phyloP scores from a whole-genome alignment of 257 asterid species.

The Jasminum sambac region DNA sequence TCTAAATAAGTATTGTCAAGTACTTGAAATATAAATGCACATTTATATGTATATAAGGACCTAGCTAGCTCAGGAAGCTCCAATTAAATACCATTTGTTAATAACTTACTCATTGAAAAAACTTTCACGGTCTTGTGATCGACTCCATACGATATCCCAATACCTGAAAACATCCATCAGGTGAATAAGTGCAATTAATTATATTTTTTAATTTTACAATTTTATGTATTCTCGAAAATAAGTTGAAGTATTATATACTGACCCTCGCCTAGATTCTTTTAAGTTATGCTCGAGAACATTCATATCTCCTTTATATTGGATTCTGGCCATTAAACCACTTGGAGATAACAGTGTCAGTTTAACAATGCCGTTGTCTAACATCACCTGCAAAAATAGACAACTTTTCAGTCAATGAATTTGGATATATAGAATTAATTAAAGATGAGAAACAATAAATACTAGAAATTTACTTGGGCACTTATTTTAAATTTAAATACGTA shows the following conservation, averaged over 20 bases:
- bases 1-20: not conserved
- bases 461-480: too few species aligned
- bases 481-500: too few species aligned
- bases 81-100: not conserved
- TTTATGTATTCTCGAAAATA: not conserved
- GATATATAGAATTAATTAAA: not conserved
- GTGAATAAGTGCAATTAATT: too few species aligned
- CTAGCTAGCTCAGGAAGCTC: too few species aligned
- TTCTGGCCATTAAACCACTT: constrained; percentile 17
- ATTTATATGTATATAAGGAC: too few species aligned
- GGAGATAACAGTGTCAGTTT: constrained; percentile 29
- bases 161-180: constrained; percentile 17
- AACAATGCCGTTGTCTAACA: constrained; percentile 29
- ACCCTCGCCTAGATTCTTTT: constrained; percentile 30
- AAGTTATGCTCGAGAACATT: constrained; percentile 22
- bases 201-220: not conserved
- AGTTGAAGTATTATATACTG: not conserved
- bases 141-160: constrained; percentile 37
- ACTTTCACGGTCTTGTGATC: not conserved
- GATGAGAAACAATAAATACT: too few species aligned
- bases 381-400: constrained; percentile 18
- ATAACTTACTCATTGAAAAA: constrained; percentile 26
- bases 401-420: not conserved
- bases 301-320: constrained; percentile 19
- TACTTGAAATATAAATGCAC: too few species aligned